Percentiles rank a stretch among this genome's conserved stretches.
Evolutionary conservation across 1,139 yeast genomes (phyloP).

Genomic region (Fermentozyma sake): DNA sequence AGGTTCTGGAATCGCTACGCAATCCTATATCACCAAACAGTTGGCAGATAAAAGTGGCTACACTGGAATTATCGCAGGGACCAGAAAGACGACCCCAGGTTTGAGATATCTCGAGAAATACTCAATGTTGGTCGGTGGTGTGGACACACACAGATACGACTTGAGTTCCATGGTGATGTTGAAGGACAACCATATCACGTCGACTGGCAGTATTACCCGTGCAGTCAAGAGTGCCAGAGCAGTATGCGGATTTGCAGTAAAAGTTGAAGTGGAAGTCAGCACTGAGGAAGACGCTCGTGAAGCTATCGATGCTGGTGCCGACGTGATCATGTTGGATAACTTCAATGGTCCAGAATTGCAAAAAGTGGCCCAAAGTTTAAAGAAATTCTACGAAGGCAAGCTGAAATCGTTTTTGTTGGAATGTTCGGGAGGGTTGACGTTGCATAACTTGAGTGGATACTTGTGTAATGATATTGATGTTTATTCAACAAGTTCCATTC

Average conservation of each 20-base stretch:
- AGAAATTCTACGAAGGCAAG: constrained; percentile 49
- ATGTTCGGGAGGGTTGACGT: constrained; percentile 87
- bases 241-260: constrained; percentile 85
- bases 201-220: constrained; percentile 83
- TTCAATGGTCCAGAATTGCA: constrained; percentile 66
- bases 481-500: constrained; percentile 89
- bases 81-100: constrained; percentile 97
- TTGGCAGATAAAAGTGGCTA: constrained; percentile 72
- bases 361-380: constrained; percentile 61
- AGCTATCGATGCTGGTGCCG: constrained; percentile 94
- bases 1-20: constrained; percentile 87
- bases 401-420: constrained; percentile 62
- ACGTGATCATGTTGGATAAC: constrained; percentile 92
- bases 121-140: constrained; percentile 93
- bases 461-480: constrained; percentile 81
- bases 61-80: constrained; percentile 88
- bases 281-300: constrained; percentile 81
- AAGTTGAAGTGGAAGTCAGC: constrained; percentile 90
- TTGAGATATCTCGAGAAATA: constrained; percentile 83
- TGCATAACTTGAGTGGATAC: constrained; percentile 59
- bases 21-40: constrained; percentile 52
- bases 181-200: constrained; percentile 89
- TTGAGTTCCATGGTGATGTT: constrained; percentile 94
- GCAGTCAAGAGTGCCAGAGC: constrained; percentile 75
- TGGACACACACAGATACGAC: constrained; percentile 89